Conservation (phyloP, 1,284 basidiomycete species). For the Ganoderma meredithae region DNA sequence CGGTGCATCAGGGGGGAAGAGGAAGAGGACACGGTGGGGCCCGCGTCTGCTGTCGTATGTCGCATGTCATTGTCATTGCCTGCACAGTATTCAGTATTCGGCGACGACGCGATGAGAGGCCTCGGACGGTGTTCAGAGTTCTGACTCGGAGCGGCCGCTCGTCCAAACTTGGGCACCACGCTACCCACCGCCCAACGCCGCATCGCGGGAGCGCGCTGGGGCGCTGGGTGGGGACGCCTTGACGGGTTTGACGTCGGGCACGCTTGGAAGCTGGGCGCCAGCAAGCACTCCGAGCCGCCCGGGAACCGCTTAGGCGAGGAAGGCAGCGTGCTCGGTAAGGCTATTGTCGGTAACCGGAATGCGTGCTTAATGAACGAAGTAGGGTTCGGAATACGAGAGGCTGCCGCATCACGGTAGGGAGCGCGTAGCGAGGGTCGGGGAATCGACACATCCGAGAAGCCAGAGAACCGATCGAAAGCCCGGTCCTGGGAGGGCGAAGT, state of each 20-base stretch:
- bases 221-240: neutral
- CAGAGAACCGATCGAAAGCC: neutral
- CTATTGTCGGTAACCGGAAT: slow-evolving; percentile 1
- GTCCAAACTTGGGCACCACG: neutral
- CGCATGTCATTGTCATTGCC: neutral
- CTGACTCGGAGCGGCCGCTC: neutral
- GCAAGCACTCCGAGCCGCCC: slow-evolving; percentile 8
- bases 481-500: neutral
- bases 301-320: neutral
- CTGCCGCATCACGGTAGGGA: neutral
- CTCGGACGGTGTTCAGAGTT: neutral
- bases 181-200: neutral
- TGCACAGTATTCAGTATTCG: neutral
- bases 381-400: neutral
- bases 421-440: neutral
- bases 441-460: neutral
- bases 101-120: neutral
- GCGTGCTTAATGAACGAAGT: neutral
- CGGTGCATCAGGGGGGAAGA: neutral
- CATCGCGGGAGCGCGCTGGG: neutral
- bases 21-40: neutral
- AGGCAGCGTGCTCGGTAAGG: neutral
- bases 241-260: slow-evolving; percentile 6
- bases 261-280: slow-evolving; percentile 6
- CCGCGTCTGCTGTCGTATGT: neutral